A percentile compares a stretch with the other conserved stretches of the same genome.
Conservation (phyloP, 768 basidiomycete species). For the Russula foetens region DNA sequence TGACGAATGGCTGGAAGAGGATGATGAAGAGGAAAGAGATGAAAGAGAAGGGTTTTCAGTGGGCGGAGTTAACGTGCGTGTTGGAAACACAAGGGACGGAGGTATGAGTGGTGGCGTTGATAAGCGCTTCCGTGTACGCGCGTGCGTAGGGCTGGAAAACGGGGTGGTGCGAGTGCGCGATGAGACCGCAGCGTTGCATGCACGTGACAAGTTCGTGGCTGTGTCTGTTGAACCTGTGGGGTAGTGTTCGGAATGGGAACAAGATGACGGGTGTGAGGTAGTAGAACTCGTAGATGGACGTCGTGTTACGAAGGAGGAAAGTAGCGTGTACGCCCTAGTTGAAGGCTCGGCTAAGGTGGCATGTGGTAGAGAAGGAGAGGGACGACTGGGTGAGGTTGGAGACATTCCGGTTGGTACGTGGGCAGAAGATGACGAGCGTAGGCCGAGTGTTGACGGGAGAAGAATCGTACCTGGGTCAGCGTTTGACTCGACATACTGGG, state of each 20-base stretch:
- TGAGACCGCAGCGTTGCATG: neutral
- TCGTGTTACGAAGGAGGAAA: constrained; percentile 43
- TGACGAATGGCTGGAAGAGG: constrained; percentile 46
- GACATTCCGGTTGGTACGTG: constrained; percentile 19
- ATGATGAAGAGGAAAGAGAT: constrained; percentile 23
- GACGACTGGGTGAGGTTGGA: neutral
- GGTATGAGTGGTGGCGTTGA: constrained; percentile 10
- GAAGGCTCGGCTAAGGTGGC: constrained; percentile 22
- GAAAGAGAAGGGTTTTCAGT: constrained; percentile 44
- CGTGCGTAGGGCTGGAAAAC: constrained; percentile 10
- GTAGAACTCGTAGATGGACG: constrained; percentile 17
- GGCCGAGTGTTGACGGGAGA: constrained; percentile 65
- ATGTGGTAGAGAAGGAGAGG: neutral
- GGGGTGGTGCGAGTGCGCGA: constrained; percentile 1
- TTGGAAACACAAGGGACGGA: constrained; percentile 25
- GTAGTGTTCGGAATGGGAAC: neutral
- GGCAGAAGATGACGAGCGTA: constrained; percentile 31
- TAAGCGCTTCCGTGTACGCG: constrained; percentile 18
- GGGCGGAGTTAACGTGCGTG: constrained; percentile 45
- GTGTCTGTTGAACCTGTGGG: neutral
- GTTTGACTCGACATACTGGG: constrained; percentile 59
- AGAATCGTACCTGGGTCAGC: constrained; percentile 44
- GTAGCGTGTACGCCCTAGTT: constrained; percentile 54
- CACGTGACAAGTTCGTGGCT: neutral
- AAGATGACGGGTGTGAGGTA: neutral